Evolutionary conservation across 495 filamentous ascomycete species (phyloP).

Genomic region (Penicillium maclennaniae): DNA sequence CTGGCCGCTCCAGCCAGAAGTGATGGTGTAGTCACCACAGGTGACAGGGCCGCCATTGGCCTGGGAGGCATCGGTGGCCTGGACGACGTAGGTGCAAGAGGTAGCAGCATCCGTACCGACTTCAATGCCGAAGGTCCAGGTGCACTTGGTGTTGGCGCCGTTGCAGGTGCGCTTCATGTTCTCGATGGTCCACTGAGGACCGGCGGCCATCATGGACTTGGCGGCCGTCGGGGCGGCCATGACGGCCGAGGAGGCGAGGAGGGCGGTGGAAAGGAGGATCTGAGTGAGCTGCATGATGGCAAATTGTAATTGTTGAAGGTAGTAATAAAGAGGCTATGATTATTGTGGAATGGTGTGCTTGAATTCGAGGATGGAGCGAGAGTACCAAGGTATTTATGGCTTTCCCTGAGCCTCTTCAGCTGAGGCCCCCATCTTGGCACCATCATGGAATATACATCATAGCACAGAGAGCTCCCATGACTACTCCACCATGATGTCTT

Average conservation of each 20-base stretch:
- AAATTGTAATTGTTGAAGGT: slow-evolving; percentile 2
- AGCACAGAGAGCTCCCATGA: neutral
- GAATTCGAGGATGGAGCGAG: neutral
- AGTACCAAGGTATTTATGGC: slow-evolving; percentile 9
- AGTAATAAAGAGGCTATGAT: neutral
- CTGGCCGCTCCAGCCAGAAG: slow-evolving; percentile 53
- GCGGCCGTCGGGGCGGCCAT: slow-evolving; percentile 32
- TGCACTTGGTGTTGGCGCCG: slow-evolving; percentile 40
- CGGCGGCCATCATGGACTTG: slow-evolving; percentile 36
- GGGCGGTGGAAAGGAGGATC: slow-evolving; percentile 28
- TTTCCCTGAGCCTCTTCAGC: neutral
- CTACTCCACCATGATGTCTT: neutral
- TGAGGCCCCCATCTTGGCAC: neutral
- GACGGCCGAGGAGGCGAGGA: slow-evolving; percentile 36
- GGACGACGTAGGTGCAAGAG: slow-evolving; percentile 40
- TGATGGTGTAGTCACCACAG: slow-evolving; percentile 50
- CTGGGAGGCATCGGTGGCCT: slow-evolving; percentile 35
- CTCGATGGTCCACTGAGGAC: slow-evolving; percentile 46
- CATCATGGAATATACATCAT: neutral
- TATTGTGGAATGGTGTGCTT: slow-evolving; percentile 1
- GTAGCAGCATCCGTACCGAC: slow-evolving; percentile 29
- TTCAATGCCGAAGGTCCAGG: slow-evolving; percentile 46
- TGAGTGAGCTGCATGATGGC: slow-evolving; percentile 48
- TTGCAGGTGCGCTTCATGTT: slow-evolving; percentile 48
- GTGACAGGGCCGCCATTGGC: slow-evolving; percentile 32